Percentiles rank a stretch among this genome's conserved stretches.
Evolutionary conservation across 176 grass and related monocot genomes (phyloP).

Genomic region (Triticum monococcum): DNA sequence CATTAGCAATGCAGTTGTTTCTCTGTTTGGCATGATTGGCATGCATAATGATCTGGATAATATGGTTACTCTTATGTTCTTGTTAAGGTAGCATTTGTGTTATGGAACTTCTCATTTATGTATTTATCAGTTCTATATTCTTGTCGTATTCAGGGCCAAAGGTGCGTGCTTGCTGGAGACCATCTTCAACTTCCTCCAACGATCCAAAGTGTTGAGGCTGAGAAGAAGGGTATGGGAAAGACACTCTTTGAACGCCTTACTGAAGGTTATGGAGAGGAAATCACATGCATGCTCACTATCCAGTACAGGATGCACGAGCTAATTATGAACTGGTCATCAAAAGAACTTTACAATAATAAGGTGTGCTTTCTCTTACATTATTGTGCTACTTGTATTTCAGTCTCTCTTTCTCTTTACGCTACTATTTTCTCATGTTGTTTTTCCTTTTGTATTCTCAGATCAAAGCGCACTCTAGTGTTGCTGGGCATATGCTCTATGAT

Average conservation of each 20-base stretch:
- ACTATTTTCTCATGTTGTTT: not conserved
- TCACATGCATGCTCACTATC: slow-evolving; percentile 86
- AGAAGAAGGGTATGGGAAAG: slow-evolving; percentile 89
- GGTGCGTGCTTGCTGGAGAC: slow-evolving; percentile 90
- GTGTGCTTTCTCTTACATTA: slow-evolving; percentile 27
- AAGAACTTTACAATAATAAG: slow-evolving; percentile 97
- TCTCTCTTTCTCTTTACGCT: not conserved
- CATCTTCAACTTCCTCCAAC: slow-evolving; percentile 97
- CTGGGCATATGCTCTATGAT: slow-evolving; percentile 84
- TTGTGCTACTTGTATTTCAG: not conserved
- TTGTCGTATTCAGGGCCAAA: slow-evolving; percentile 54
- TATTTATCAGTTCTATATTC: not conserved
- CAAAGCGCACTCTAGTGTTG: slow-evolving; percentile 77
- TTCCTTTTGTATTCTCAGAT: slow-evolving; percentile 52
- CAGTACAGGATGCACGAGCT: slow-evolving; percentile 96
- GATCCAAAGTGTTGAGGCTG: slow-evolving; percentile 89
- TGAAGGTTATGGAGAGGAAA: slow-evolving; percentile 65
- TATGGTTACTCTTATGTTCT: not conserved
- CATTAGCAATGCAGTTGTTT: slow-evolving; percentile 8
- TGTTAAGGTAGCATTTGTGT: not conserved
- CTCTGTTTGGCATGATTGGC: slow-evolving; percentile 13
- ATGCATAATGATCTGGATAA: not conserved
- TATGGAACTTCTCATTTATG: slow-evolving; percentile 15
- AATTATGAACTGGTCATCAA: slow-evolving; percentile 96
- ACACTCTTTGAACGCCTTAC: slow-evolving; percentile 92